phyloP scores from a whole-genome alignment of 139 green algal genomes.

The Parachlorella kessleri region DNA sequence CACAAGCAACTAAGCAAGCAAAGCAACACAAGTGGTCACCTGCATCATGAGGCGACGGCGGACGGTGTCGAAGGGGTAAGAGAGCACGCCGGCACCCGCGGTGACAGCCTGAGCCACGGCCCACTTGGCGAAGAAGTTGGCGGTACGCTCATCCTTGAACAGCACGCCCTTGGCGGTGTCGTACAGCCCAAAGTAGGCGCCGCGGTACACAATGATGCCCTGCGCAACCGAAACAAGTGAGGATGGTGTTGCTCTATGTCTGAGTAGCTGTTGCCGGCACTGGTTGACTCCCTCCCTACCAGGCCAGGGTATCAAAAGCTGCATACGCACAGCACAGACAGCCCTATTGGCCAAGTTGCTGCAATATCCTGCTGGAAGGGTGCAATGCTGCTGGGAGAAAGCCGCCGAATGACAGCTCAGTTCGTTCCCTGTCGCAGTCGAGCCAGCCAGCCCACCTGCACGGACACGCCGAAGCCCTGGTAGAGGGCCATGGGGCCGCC shows the following conservation, averaged over 20 bases:
- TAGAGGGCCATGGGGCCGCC: slow-evolving; percentile 77
- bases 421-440: no score
- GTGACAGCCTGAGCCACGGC: slow-evolving; percentile 87
- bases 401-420: no score
- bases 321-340: no score
- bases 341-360: no score
- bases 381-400: no score
- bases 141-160: slow-evolving; percentile 68
- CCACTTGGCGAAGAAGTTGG: slow-evolving; percentile 79
- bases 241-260: no score
- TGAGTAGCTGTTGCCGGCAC: no score
- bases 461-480: slow-evolving; percentile 92
- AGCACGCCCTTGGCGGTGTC: slow-evolving; percentile 94
- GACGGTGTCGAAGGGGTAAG: slow-evolving; percentile 99
- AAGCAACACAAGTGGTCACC: slow-evolving; percentile 17
- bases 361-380: no score
- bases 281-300: no score
- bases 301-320: no score
- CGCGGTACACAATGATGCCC: slow-evolving; percentile 99
- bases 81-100: slow-evolving; percentile 81
- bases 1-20: neutral
- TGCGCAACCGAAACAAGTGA: no score
- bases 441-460: slow-evolving; percentile 49
- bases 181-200: slow-evolving; percentile 99
- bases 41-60: slow-evolving; percentile 99